Base-by-base conservation (phyloP, 2,329 filamentous ascomycete genomes). In the Aspergillus ochraceoroseus region DNA sequence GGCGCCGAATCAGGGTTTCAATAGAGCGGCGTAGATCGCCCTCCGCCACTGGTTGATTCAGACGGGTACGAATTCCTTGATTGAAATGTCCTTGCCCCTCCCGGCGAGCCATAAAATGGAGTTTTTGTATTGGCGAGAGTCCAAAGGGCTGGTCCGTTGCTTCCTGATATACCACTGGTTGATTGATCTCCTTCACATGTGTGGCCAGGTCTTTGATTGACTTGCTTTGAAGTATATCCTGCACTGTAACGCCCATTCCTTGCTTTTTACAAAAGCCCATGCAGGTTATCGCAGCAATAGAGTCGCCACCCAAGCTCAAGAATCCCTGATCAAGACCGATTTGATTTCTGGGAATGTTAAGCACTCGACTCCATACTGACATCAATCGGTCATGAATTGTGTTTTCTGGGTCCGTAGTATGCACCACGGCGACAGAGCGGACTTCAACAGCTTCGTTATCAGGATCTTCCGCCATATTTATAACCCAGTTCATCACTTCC, bases 251-350 rank as follows among this genome's bases (percentile, higher is more conserved):
- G 8, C 65, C 62, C 42, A 73, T 57, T 1, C 68, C 68, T 23
- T 59, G 55, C 49, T 70, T 71, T 32, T 70, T 70, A 44, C 67
- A 72, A 23, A 69, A 60, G 2, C 66, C 66, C 42, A 71, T 64
- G 26, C 71, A 70, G 32, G 70, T 70, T 66, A 74, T 73, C 0
- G 71, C 70, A 27, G 70, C 70, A 39, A 73, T 72, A 0, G 70
- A 72, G 41, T 74, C 71, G 36, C 71, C 71, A 22, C 70, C 70
- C 2, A 72, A 48, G 7, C 61, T 66, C 3, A 73, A 48, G 45
- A 73, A 74, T 28, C 62, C 61, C 32, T 64, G 54, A 12, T 60
- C 47, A 23, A 63, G 17, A 18, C 56, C 55, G n/a, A 68, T 57
- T 8, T 57, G 57, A 9, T 41, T 47, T 7, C 50, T 41, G 0